Percentiles rank a stretch among this genome's conserved stretches.
Evolutionary conservation across 2,329 filamentous ascomycete genomes (phyloP).

Genomic region (Pseudogymnoascus sp.): DNA sequence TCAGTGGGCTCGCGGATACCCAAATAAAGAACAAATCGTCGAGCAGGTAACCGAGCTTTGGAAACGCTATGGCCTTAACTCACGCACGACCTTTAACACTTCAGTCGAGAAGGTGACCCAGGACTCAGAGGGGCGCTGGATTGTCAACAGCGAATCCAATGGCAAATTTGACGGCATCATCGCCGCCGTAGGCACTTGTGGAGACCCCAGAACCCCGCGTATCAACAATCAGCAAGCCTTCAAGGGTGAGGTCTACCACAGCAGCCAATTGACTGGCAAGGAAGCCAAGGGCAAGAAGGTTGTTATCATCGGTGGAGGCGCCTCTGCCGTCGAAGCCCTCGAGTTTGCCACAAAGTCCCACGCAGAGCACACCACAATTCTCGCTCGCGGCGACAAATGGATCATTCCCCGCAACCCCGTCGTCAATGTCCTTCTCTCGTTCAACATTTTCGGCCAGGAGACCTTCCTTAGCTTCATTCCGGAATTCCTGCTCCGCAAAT

Average conservation of each 20-base stretch:
- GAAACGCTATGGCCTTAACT: conserved; percentile 63
- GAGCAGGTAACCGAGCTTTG: conserved; percentile 63
- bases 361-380: conserved; percentile 60
- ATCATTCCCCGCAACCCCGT: conserved; percentile 75
- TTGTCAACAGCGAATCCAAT: conserved; percentile 62
- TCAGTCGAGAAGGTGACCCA: conserved; percentile 61
- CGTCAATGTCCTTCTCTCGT: conserved; percentile 61
- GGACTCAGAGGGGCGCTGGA: conserved; percentile 61
- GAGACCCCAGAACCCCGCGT: conserved; percentile 63
- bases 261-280: conserved; percentile 64
- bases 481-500: conserved; percentile 61
- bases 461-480: conserved; percentile 70
- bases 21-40: conserved; percentile 66
- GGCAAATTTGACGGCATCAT: conserved; percentile 73
- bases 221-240: conserved; percentile 65
- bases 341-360: conserved; percentile 64
- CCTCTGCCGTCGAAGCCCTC: conserved; percentile 72
- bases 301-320: conserved; percentile 68
- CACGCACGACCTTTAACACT: conserved; percentile 63
- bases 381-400: conserved; percentile 77
- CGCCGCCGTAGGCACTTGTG: conserved; percentile 71
- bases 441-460: conserved; percentile 74
- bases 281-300: conserved; percentile 66
- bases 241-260: conserved; percentile 65
- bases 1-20: conserved; percentile 67